Base-by-base conservation (phyloP, 2,329 filamentous ascomycete species). In the Leptographium radiaticola region DNA sequence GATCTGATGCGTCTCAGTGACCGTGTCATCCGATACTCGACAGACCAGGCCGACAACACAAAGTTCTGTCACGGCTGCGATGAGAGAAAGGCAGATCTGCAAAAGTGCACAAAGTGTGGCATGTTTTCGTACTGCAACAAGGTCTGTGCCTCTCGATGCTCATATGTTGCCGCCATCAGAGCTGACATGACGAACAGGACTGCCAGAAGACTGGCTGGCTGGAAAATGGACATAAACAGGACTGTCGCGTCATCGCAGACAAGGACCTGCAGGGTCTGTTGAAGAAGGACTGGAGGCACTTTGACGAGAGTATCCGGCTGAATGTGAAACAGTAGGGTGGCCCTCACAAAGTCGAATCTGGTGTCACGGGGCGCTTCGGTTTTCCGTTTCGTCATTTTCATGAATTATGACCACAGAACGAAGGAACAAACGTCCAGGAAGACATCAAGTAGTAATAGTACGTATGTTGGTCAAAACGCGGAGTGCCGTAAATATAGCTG, bases 101-200 rank as follows among this genome's bases (percentile, higher is more conserved):
- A 47, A 6, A 53, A 33, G 44, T 53, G 51, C 15, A 20, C 36
- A 9, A 31, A 42, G 16, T 53, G 51, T 16, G n/a, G n/a, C 34
- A 47, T 53, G 51, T 53, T 47, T 36, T 53, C 34, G 43, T 53
- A 53, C 36, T 53, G 51, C 25, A 48, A 34, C 36, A 52, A 46
- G 50, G 50, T 46, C 12, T 13, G 50, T 46, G 34, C 34, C 25
- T 25, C 25, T 34, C 20, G 9, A 20, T 18, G 5, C 40, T 33
- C 30, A 25, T 25, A 2, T 25, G 25, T 25, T 25, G 25, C 25
- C 25, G 5, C 25, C 25, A 25, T 6, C 8, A 8, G 6, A 40
- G 25, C 16, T 33, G 30, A n/a, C 11, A 6, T 36, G n/a, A 49
- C 33, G 7, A 13, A 11, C 20, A 30, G 51, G 45, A 33, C 20